phyloP scores from a whole-genome alignment of 177 flowering plant genomes.

The Tripterygium wilfordii region DNA sequence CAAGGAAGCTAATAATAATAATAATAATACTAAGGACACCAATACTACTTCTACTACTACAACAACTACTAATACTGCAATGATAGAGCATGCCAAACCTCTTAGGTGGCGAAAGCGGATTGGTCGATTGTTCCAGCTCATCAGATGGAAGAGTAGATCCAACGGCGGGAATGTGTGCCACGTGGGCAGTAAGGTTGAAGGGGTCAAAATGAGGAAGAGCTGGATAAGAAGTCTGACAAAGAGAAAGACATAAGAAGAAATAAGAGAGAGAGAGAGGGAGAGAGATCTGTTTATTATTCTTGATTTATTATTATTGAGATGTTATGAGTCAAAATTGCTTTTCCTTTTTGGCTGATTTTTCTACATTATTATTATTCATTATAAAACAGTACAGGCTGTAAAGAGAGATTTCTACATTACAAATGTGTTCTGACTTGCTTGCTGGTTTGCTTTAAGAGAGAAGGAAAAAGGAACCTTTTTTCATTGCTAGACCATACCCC shows the following conservation, averaged over 20 bases:
- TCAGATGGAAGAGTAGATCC: slow-evolving; percentile 64
- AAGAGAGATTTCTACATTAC: slow-evolving; percentile 7
- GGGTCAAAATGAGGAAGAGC: slow-evolving; percentile 50
- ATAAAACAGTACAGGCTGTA: slow-evolving; percentile 13
- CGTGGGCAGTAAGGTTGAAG: slow-evolving; percentile 48
- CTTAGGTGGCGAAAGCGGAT: slow-evolving; percentile 82
- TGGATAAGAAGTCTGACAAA: slow-evolving; percentile 65
- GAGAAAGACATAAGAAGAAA: slow-evolving; percentile 44
- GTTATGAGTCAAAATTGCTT: no score
- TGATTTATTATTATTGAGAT: no score
- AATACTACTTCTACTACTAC: no score
- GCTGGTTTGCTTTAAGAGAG: not conserved
- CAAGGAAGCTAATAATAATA: slow-evolving; percentile 10
- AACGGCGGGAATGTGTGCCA: slow-evolving; percentile 44
- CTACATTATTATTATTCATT: no score
- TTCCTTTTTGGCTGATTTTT: no score
- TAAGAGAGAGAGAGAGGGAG: not conserved
- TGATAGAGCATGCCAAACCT: slow-evolving; percentile 52
- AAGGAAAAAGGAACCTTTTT: no score
- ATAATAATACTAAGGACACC: slow-evolving; percentile 11
- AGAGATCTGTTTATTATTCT: no score
- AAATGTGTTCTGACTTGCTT: no score
- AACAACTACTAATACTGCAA: no score
- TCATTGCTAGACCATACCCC: no score
- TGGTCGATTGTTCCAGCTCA: slow-evolving; percentile 68